Evolutionary conservation across 148 eudicot genomes (phyloP).

Genomic region (Oxyria digyna): DNA sequence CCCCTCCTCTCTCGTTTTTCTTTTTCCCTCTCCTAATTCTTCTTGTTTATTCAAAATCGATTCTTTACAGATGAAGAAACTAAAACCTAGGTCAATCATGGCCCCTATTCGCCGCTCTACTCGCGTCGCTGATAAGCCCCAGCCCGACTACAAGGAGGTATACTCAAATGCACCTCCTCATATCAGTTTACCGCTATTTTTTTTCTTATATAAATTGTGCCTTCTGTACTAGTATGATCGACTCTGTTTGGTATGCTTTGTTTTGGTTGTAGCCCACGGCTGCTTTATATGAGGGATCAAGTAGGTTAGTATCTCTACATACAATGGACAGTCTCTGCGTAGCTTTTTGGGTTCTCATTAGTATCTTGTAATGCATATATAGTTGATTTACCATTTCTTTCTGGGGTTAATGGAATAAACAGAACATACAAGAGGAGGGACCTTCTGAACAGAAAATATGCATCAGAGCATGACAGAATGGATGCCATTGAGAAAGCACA

Average conservation of each 20-base stretch:
- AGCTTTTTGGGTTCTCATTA: not conserved
- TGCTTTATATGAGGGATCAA: slow-evolving; percentile 24
- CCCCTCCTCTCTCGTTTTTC: not conserved
- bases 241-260: not conserved
- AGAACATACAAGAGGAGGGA: slow-evolving; percentile 29
- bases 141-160: slow-evolving; percentile 60
- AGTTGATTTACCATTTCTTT: not conserved
- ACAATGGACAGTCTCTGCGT: not conserved
- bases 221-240: not conserved
- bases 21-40: not conserved
- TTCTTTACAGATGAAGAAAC: slow-evolving; percentile 29
- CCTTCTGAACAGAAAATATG: slow-evolving; percentile 35
- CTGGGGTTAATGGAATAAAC: not conserved
- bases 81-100: slow-evolving; percentile 18
- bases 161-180: no score
- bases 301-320: slow-evolving; percentile 28
- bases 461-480: slow-evolving; percentile 38
- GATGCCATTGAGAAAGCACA: slow-evolving; percentile 40
- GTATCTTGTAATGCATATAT: not conserved
- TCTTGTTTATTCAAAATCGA: not conserved
- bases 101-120: slow-evolving; percentile 39
- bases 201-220: no score
- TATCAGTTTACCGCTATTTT: no score
- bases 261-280: slow-evolving; percentile 24
- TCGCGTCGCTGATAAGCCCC: slow-evolving; percentile 52